Evolutionary conservation across 495 filamentous ascomycete species (phyloP).

Genomic region (Stereocaulon alpinum): DNA sequence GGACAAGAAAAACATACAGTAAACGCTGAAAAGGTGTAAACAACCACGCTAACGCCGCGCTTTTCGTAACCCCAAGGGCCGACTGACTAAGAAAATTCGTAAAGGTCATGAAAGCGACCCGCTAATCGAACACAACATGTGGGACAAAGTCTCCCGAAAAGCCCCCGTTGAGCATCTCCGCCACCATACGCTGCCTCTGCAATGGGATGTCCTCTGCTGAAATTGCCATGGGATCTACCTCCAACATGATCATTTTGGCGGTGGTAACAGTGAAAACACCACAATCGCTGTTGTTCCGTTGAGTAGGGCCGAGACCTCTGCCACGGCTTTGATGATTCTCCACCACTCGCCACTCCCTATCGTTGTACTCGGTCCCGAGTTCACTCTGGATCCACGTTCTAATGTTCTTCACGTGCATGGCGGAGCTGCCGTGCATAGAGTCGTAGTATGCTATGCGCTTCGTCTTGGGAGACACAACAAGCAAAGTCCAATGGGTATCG

Average conservation of each 20-base stretch:
- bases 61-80: too few relatives aligned
- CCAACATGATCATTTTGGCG: conserved; percentile 56
- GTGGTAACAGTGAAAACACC: conserved; percentile 72
- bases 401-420: conserved; percentile 29
- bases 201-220: conserved; percentile 43
- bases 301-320: conserved; percentile 33
- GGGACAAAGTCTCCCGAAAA: conserved; percentile 32
- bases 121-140: conserved; percentile 9
- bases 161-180: conserved; percentile 56
- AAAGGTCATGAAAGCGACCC: neutral
- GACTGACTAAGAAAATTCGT: neutral
- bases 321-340: conserved; percentile 27
- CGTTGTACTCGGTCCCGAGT: conserved; percentile 45
- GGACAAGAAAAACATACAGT: too few relatives aligned
- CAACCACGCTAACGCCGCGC: too few relatives aligned
- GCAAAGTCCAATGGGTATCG: conserved; percentile 48
- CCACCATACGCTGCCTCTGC: conserved; percentile 55
- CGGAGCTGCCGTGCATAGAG: conserved; percentile 43
- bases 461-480: conserved; percentile 55
- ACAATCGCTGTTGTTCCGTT: conserved; percentile 68
- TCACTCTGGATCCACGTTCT: conserved; percentile 49
- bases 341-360: conserved; percentile 51
- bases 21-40: too few relatives aligned
- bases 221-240: conserved; percentile 52
- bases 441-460: conserved; percentile 67